Conservation (phyloP, 2,329 filamentous ascomycete species). For the Diaporthe eres region DNA sequence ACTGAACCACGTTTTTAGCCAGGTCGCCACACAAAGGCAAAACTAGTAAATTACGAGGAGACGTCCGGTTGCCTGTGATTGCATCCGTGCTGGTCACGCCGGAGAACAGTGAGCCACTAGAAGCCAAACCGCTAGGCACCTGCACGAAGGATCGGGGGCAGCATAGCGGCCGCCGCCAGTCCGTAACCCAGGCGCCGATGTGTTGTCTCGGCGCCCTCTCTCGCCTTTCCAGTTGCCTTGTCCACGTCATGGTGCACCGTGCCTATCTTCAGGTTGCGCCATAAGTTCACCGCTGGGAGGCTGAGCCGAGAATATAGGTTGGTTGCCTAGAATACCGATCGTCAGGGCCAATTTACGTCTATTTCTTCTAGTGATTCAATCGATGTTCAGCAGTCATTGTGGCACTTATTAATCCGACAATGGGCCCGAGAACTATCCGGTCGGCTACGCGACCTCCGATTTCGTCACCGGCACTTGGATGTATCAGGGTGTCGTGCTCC, state of each 20-base stretch:
- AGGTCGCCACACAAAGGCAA: too few relatives aligned
- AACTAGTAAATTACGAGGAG: too few relatives aligned
- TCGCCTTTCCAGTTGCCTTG: conserved; percentile 49
- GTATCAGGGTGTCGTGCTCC: conserved; percentile 59
- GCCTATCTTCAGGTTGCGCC: conserved; percentile 60
- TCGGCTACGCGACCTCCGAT: conserved; percentile 60
- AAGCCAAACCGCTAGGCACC: conserved; percentile 74
- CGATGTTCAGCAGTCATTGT: too few relatives aligned
- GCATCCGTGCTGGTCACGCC: conserved; percentile 70
- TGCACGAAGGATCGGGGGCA: conserved; percentile 87
- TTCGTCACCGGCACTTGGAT: conserved; percentile 58
- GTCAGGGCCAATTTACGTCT: conserved; percentile 66
- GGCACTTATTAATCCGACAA: conserved; percentile 51
- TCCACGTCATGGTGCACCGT: conserved; percentile 48
- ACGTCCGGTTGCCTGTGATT: conserved; percentile 58
- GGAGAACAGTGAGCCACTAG: conserved; percentile 70
- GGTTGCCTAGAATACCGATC: conserved; percentile 82
- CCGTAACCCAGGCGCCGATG: conserved; percentile 74
- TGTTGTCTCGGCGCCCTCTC: conserved; percentile 43
- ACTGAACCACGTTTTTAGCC: too few relatives aligned
- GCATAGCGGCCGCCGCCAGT: conserved; percentile 85
- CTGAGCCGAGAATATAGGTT: conserved; percentile 83
- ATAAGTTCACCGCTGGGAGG: conserved; percentile 68
- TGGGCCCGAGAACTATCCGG: conserved; percentile 59
- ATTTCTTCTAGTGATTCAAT: too few relatives aligned